Base-by-base conservation (phyloP, 2,329 filamentous ascomycete genomes). In the Epichloe aotearoae region DNA sequence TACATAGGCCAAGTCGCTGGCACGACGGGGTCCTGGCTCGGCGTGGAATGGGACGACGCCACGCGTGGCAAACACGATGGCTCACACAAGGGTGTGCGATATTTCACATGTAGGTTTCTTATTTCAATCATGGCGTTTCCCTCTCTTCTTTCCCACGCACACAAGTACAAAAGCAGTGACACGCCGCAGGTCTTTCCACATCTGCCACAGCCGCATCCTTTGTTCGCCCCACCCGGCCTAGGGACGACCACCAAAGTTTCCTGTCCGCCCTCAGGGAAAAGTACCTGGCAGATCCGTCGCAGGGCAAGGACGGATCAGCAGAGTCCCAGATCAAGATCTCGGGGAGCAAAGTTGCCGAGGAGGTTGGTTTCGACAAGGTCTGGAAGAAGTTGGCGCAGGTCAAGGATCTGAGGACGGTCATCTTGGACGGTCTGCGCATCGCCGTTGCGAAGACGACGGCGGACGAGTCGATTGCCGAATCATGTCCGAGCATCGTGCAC, bases 301-400 rank as follows among this genome's bases (percentile, higher is more conserved):
- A 62, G 26, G 56, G 54, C 14, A 61, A 68, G 12, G 64, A 69
- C 7, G 73, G 74, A 7, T 58, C 58, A 33, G 53, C 60, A 6
- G 62, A 59, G 8, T 58, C 60, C 2, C 73, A 79, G 46, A 84
- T 95, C 55, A 69, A 74, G 50, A 84, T 74, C 75, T 95, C 73
- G 69, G 86, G 67, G 2, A 50, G 38, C 38, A 97, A 97, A 68
- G 78, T 90, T 17, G 91, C 88, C 5, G 86, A 97, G 69, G 91
- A 97, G 69, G 80, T 97, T 36, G 93, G 93, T 33, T 97, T 97
- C 59, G 89, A 95, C 58, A 96, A 96, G 73, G 88, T 96, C 57
- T 80, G 85, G 42, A 77, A 77, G 57, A 81, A 90, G 66, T 82
- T 94, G 61, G 84, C 89, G 58, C 74, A 84, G 61, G 73, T 97